phyloP scores from a whole-genome alignment of 2,329 filamentous ascomycete genomes.

The Hypoxylon sp. region DNA sequence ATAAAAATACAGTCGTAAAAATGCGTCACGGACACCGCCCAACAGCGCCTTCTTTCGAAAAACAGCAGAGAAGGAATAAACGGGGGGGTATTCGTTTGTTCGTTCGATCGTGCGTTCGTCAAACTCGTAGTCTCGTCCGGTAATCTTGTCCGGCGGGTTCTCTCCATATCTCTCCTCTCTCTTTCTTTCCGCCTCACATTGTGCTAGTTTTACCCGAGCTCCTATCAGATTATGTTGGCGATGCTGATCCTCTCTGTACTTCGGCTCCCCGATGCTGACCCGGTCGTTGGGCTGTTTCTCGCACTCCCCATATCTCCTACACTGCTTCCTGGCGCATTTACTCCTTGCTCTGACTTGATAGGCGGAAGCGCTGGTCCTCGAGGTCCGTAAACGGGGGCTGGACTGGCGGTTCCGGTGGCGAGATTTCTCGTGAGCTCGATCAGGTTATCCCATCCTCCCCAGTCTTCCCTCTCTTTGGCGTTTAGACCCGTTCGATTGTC shows the following conservation, averaged over 20 bases:
- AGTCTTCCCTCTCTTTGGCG: constrained; percentile 68
- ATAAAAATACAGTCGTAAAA: constrained; percentile 35
- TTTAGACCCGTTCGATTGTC: constrained; percentile 62
- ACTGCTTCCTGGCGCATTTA: constrained; percentile 37
- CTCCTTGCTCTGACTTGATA: constrained; percentile 46
- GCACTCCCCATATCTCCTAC: constrained; percentile 38
- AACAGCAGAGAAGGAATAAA: constrained; percentile 33
- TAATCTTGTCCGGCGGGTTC: constrained; percentile 18
- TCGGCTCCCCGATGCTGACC: constrained; percentile 45
- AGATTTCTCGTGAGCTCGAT: constrained; percentile 69
- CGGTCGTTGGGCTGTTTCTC: constrained; percentile 47
- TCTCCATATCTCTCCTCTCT: neutral
- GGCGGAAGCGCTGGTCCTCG: constrained; percentile 45
- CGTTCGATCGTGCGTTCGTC: constrained; percentile 39
- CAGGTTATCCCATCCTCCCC: constrained; percentile 82
- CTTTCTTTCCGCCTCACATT: neutral
- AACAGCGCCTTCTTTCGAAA: constrained; percentile 29
- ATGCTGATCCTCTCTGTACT: constrained; percentile 57
- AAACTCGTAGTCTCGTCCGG: constrained; percentile 37
- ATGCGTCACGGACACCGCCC: constrained; percentile 31
- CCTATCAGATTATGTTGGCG: constrained; percentile 53
- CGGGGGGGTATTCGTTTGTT: constrained; percentile 41
- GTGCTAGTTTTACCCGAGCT: neutral
- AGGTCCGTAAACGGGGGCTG: constrained; percentile 41
- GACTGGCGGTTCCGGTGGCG: constrained; percentile 47